These are phyloP conservation scores for Alternaria ventricosa DNA, from an alignment of 2,329 filamentous ascomycete genomes.

Conservation along the genomic window DNA sequence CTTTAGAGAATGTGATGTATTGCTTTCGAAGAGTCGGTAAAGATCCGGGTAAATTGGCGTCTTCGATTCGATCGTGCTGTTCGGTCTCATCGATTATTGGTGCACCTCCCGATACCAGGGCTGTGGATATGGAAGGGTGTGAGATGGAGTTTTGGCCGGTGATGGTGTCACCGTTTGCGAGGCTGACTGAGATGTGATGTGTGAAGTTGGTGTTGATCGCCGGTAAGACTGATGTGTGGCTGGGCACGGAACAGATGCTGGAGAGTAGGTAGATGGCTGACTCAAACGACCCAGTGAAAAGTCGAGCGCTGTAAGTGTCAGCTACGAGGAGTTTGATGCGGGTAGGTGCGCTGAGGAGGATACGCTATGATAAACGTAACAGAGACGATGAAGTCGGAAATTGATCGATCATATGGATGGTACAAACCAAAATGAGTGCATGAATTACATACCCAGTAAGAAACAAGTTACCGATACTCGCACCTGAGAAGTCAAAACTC, in stretches of 20 bases:
- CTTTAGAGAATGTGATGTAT: conserved; percentile 83
- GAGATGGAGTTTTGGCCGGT: conserved; percentile 78
- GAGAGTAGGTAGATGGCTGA: conserved; percentile 89
- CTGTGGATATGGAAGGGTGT: conserved; percentile 38
- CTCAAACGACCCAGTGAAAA: conserved; percentile 93
- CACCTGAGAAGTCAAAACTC: conserved; percentile 58
- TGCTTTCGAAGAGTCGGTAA: conserved; percentile 79
- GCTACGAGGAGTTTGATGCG: background rate
- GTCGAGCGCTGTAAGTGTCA: conserved; percentile 67
- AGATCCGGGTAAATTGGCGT: conserved; percentile 81
- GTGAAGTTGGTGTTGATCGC: conserved; percentile 95
- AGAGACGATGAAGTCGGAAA: background rate
- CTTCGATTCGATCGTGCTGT: conserved; percentile 72
- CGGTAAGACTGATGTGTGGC: conserved; percentile 78
- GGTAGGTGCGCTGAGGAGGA: background rate
- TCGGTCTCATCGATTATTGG: conserved; percentile 52
- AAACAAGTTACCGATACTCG: conserved; percentile 60
- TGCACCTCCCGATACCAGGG: conserved; percentile 27
- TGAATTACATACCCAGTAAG: conserved; percentile 54
- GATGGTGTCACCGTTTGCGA: conserved; percentile 78
- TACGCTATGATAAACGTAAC: background rate
- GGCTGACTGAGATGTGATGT: conserved; percentile 87
- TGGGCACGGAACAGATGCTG: conserved; percentile 83
- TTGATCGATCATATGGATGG: background rate
- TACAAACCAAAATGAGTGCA: background rate